A percentile compares a stretch with the other conserved stretches of the same genome.
These are phyloP conservation scores for Magnaporthiopsis poae DNA, from an alignment of 2,329 filamentous ascomycete species.

Conservation along the genomic window DNA sequence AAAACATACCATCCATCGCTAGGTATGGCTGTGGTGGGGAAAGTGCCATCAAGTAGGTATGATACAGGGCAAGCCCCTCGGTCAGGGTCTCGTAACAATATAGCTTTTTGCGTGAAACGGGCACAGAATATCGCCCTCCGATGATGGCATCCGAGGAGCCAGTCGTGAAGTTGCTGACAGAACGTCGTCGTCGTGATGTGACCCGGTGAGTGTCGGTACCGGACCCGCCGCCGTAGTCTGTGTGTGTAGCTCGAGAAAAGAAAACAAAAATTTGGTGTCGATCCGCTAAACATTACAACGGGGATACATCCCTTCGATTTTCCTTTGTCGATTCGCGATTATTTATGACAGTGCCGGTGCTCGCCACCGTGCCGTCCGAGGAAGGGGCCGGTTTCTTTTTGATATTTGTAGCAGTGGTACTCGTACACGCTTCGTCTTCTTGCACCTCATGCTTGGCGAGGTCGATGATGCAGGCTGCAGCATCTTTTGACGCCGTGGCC, in stretches of 20 bases:
- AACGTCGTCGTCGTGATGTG: background rate
- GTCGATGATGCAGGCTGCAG: background rate
- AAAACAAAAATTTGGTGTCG: too few relatives aligned
- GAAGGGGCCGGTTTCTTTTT: background rate
- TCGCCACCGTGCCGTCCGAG: background rate
- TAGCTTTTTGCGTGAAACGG: too few relatives aligned
- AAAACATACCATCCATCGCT: too few relatives aligned
- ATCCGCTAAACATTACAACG: background rate
- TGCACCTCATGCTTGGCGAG: background rate
- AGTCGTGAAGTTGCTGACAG: background rate
- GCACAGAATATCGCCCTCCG: background rate
- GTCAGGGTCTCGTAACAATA: too few relatives aligned
- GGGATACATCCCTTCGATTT: background rate
- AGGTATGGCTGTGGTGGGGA: background rate
- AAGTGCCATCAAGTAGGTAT: background rate
- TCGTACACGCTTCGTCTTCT: background rate
- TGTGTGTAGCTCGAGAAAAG: background rate
- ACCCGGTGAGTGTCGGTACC: background rate
- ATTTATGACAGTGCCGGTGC: conserved; percentile 1
- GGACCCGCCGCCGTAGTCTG: background rate
- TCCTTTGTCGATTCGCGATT: background rate
- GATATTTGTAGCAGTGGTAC: background rate
- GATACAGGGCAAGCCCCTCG: background rate
- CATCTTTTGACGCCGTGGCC: background rate
- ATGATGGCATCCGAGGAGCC: background rate